Evolutionary conservation across 805 yeast species (phyloP), one percentile per base, ranked within the genome.

Genomic region (Suhomyces xylopsoci): DNA sequence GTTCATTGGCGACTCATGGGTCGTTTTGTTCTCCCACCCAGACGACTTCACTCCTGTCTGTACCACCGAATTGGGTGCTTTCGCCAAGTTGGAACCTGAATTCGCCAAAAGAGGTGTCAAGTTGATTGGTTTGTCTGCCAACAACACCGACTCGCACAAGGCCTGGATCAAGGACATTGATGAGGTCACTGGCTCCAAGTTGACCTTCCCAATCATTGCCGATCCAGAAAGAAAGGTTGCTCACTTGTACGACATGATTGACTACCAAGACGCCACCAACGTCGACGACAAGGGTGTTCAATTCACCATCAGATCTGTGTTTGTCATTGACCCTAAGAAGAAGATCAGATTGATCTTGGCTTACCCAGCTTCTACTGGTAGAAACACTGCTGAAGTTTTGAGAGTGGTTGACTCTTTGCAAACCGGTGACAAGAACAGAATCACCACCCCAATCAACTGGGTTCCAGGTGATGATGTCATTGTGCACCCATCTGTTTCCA

Each of bases 21-120:
- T 86, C 47, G 85, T 91, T 49, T 78, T 91, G 65, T 91, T 91
- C 76, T 88, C 96, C 24, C 97, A 91, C 73, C 97, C 97, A 57
- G 97, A 91, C 51, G 97, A 91, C 72, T 92, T 90, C 80, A 91
- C 97, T 17, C 97, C 97, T 47, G 97, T 91, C 51, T 91, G 97
- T 74, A 92, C 97, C 65, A 91, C 97, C 52, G 97, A 91, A 78
- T 81, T 91, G 67, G 97, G 97, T 61, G 97, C 96, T 19, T 92
- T 91, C 65, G 91, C 97, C 58, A 81, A 84, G 63, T 82, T 90
- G 74, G 88, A 90, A 77, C 90, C 91, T 51, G 97, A 91, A 71
- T 91, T 91, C 65, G 84, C 85, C 66, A 79, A 86, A 74, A 84
- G 97, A 79, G 83, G 83, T 67, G 88, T 87, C 68, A 90, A 91